Evolutionary conservation across 1,139 yeast genomes (phyloP), one percentile per base, ranked within the genome.

Genomic region (Pichia sp.): DNA sequence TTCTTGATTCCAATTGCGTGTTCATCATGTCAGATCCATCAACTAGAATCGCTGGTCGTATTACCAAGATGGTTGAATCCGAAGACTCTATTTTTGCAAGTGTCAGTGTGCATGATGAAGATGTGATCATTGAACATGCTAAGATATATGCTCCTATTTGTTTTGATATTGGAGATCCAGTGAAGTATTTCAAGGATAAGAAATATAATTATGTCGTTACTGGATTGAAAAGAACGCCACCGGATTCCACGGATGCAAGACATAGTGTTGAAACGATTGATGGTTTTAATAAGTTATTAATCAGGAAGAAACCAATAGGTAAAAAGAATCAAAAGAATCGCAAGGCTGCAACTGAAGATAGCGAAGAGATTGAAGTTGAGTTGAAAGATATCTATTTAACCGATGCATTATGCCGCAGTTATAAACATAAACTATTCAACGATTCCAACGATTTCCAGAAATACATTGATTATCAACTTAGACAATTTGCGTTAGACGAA

Each of bases 271-370:
- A 22, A 14, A 42, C 50, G 4, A n/a, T 81, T 44, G 66, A 88
- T 56, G 89, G 89, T 0, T 83, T 68, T 58, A 79, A 80, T 58
- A 63, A 70, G 6, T 72, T 79, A 6, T 59, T 69, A 50, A 61
- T 75, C 7, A 65, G 59, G 48, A 65, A 37, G 22, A 44, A 45
- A 6, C 22, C n/a, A n/a, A n/a, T n/a, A n/a, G n/a, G n/a, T n/a
- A 24, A 24, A 24, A 24, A 24, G 10, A 24, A 8, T 4, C 7
- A 36, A 32, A 32, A 38, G 24, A 8, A n/a, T n/a, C n/a, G n/a
- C n/a, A n/a, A n/a, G n/a, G n/a, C n/a, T n/a, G 20, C 12, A 15
- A 31, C 20, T 7, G 40, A 32, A 17, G 10, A 27, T 15, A 15
- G n/a, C 14, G 49, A 54, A 9, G 51, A 50, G 34, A 24, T 47